Conservation (phyloP, 768 basidiomycete genomes). For the Tephrocybe sp. region DNA sequence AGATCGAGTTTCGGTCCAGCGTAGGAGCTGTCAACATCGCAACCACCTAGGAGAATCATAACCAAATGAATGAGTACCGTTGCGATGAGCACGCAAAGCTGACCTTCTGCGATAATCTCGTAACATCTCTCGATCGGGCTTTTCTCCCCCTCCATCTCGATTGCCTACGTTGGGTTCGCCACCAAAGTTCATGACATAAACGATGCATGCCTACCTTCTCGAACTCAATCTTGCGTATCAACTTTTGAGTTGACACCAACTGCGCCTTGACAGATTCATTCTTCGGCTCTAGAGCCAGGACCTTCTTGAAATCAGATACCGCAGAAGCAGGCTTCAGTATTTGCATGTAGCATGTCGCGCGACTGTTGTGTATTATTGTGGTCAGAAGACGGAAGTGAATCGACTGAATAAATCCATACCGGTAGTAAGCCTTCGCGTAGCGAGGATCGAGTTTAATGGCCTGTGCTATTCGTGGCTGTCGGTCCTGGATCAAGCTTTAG, state of each 20-base stretch:
- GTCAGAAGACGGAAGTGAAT: neutral
- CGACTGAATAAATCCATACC: constrained; percentile 40
- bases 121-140: constrained; percentile 70
- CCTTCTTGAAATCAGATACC: constrained; percentile 84
- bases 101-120: constrained; percentile 80
- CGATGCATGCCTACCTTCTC: constrained; percentile 64
- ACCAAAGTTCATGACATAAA: neutral
- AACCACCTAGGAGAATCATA: constrained; percentile 52
- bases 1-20: constrained; percentile 68
- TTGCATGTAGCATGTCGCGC: constrained; percentile 89
- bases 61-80: neutral
- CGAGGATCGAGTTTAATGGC: constrained; percentile 87
- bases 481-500: constrained; percentile 3
- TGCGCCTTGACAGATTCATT: constrained; percentile 82
- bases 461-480: constrained; percentile 48
- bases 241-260: constrained; percentile 85
- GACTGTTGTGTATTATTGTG: constrained; percentile 41
- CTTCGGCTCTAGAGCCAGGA: constrained; percentile 79
- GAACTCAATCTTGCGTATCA: constrained; percentile 86
- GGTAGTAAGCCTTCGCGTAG: constrained; percentile 89
- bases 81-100: constrained; percentile 12
- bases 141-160: constrained; percentile 90
- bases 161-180: constrained; percentile 55
- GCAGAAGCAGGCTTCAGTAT: constrained; percentile 86
- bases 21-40: constrained; percentile 74